These are phyloP conservation scores for Phytophthora vignae DNA, from an alignment of 352 stramenopile genomes.

Conservation along the genomic window DNA sequence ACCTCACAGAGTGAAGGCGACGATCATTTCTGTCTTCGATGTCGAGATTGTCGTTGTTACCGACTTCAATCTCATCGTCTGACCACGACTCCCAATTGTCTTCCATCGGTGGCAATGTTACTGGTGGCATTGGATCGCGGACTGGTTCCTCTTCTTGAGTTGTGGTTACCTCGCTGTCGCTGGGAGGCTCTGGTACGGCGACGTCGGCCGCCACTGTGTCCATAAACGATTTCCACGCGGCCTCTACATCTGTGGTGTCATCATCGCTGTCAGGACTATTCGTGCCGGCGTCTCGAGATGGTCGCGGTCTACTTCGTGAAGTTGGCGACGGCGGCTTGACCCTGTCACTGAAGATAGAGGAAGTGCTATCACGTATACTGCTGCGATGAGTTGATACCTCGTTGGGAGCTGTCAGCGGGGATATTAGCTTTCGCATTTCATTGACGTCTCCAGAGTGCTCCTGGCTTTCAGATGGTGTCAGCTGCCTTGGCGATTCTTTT, in stretches of 20 bases:
- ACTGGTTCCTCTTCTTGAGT: neutral
- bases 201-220: slow-evolving; percentile 42
- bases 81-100: slow-evolving; percentile 44
- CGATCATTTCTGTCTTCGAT: slow-evolving; percentile 16
- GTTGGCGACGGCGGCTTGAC: slow-evolving; percentile 12
- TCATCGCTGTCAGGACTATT: slow-evolving; percentile 55
- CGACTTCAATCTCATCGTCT: slow-evolving; percentile 27
- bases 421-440: slow-evolving; percentile 15
- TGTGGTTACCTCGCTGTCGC: slow-evolving; percentile 12
- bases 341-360: slow-evolving; percentile 8
- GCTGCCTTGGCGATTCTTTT: slow-evolving; percentile 10
- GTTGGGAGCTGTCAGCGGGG: slow-evolving; percentile 5
- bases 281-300: slow-evolving; percentile 18
- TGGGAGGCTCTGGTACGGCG: slow-evolving; percentile 6
- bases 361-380: slow-evolving; percentile 18
- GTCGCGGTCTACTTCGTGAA: slow-evolving; percentile 21
- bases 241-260: slow-evolving; percentile 70
- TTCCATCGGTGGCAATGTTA: slow-evolving; percentile 18
- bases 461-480: neutral
- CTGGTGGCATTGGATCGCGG: neutral
- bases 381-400: slow-evolving; percentile 21
- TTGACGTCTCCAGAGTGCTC: slow-evolving; percentile 1
- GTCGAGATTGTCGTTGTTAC: slow-evolving; percentile 23
- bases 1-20: neutral
- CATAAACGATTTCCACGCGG: slow-evolving; percentile 68